A percentile compares a stretch with the other conserved stretches of the same genome.
phyloP scores from a whole-genome alignment of 192 early-diverging fungal genomes.

The Linnemannia schmuckeri region DNA sequence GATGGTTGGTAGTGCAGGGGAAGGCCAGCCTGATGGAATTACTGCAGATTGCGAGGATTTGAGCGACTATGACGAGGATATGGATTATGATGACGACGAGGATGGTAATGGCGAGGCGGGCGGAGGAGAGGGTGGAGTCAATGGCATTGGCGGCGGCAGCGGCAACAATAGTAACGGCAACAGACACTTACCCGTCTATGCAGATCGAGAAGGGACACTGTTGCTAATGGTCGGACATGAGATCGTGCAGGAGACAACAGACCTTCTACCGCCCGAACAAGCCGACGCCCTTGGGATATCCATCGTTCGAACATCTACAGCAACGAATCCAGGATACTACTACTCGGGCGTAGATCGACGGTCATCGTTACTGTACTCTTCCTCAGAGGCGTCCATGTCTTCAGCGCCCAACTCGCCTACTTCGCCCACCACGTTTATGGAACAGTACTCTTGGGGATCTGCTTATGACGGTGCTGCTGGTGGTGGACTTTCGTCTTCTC shows the following conservation, averaged over 20 bases:
- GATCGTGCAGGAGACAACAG: slow-evolving; percentile 21
- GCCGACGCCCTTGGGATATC: slow-evolving; percentile 24
- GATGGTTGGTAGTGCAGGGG: background rate
- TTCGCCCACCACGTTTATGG: background rate
- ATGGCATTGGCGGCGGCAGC: background rate
- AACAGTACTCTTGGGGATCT: background rate
- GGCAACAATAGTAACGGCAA: slow-evolving; percentile 5
- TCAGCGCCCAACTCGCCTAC: background rate
- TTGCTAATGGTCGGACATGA: slow-evolving; percentile 40
- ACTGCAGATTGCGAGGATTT: background rate
- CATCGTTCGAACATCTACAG: background rate
- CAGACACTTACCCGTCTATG: slow-evolving; percentile 36
- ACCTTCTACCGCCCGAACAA: background rate
- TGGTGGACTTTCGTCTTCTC: background rate
- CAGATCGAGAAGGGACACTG: slow-evolving; percentile 24
- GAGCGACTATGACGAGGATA: background rate
- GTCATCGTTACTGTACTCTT: background rate
- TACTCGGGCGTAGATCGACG: background rate
- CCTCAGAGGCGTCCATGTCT: slow-evolving; percentile 6
- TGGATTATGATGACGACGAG: slow-evolving; percentile 1
- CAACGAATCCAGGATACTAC: background rate
- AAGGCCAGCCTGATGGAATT: too few species aligned
- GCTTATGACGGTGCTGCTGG: background rate
- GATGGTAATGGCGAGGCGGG: slow-evolving; percentile 15
- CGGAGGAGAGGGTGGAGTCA: background rate